Evolutionary conservation across 192 early-diverging fungal species (phyloP).

Genomic region (Podila horticola): DNA sequence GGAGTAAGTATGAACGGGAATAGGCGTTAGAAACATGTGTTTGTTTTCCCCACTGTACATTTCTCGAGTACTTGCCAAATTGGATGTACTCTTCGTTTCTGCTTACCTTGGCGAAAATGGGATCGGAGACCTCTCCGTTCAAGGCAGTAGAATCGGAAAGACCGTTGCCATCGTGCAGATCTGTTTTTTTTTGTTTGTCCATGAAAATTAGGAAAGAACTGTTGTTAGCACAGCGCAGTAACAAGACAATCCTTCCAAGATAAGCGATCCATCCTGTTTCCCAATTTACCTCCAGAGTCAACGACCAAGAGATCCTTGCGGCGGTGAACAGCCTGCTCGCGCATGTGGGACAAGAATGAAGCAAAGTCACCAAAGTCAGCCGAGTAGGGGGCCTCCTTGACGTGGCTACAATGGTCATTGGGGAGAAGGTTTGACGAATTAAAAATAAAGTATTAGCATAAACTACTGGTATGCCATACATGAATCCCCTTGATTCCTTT

Average conservation of each 20-base stretch:
- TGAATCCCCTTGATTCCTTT: not conserved
- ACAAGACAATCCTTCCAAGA: not conserved
- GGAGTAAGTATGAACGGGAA: not conserved
- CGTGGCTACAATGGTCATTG: conserved; percentile 1
- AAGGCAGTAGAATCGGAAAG: conserved; percentile 47
- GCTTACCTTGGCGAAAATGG: conserved; percentile 49
- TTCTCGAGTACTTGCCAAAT: not conserved
- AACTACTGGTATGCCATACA: not conserved
- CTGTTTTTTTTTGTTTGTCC: not conserved
- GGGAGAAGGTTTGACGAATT: not conserved
- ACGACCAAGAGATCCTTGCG: conserved; percentile 64
- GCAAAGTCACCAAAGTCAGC: conserved; percentile 67
- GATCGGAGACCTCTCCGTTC: conserved; percentile 46
- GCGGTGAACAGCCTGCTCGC: conserved; percentile 49
- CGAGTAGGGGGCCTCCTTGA: conserved; percentile 35
- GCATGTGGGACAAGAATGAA: conserved; percentile 62
- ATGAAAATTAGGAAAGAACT: not conserved
- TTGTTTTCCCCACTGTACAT: too few species aligned
- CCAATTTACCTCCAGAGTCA: conserved; percentile 58
- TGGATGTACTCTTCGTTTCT: not conserved
- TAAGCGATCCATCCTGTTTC: conserved; percentile 5
- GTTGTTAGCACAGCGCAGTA: not conserved
- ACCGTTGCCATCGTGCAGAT: conserved; percentile 53
- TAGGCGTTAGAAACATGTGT: too few species aligned
- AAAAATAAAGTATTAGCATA: not conserved